Evolutionary conservation across 2,329 filamentous ascomycete genomes (phyloP), one percentile per base, ranked within the genome.

Genomic region (Cladophialophora psammophila): DNA sequence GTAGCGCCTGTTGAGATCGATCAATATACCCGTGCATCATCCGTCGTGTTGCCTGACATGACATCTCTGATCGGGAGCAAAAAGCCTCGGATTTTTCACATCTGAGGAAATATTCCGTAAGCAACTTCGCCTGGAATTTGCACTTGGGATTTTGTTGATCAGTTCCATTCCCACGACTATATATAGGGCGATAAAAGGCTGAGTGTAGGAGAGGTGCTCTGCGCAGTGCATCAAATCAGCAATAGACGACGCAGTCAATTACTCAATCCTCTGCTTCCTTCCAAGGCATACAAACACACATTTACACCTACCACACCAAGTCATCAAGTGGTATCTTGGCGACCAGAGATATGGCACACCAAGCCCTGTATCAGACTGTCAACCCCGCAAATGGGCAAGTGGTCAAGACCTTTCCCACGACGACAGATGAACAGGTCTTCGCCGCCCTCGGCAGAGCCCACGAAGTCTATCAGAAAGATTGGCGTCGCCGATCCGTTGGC

Each of bases 391-490:
- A 38, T 52, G 58, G 42, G 42, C 12, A 60, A n/a, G 10, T 60
- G 20, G 20, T 32, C 20, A 48, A 60, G 58, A 26, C 26, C 20
- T 60, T 60, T 52, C 40, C 45, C 13, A n/a, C 38, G n/a, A 45
- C 58, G 6, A 60, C 38, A 5, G 58, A 60, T 15, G 42, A 52
- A 7, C n/a, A 60, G 52, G 58, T 60, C 9, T 34, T 26, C 5
- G 42, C 58, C 26, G 58, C 58, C 12, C 38, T 60, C 38, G 42
- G 52, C 40, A 36, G 7, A 12, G 58, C 58, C 13, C 58, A 60
- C 18, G 20, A 60, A 13, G 42, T 38, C 38, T 60, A 50, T n/a
- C 38, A 60, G 42, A 60, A 50, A 31, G 45, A 60, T 31, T 60
- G 58, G 58, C 40, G 58, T n/a, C 42, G 32, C 18, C 40, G 58